phyloP scores from a whole-genome alignment of 106 monocot species.

The Cymbidium sinense region DNA sequence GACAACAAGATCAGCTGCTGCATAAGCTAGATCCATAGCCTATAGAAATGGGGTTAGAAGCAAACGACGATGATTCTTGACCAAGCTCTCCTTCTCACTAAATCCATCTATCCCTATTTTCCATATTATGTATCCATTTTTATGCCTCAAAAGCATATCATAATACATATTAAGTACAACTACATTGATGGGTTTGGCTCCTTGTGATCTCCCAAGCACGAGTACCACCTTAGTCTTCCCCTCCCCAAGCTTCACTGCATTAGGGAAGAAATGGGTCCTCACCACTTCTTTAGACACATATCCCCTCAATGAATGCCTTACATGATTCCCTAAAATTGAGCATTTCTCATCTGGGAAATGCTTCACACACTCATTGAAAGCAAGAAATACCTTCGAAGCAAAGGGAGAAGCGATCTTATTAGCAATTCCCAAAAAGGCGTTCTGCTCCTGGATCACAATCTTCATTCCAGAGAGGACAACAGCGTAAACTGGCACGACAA shows the following conservation, averaged over 20 bases:
- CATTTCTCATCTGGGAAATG: conserved; percentile 55
- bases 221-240: conserved; percentile 47
- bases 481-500: conserved; percentile 57
- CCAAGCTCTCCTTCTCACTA: conserved; percentile 72
- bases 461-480: conserved; percentile 38
- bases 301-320: conserved; percentile 37
- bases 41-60: conserved; percentile 68
- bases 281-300: conserved; percentile 52
- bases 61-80: conserved; percentile 46
- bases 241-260: conserved; percentile 8
- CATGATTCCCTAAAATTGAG: conserved; percentile 64
- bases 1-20: conserved; percentile 75
- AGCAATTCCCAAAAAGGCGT: conserved; percentile 45
- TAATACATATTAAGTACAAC: conserved; percentile 64
- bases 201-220: conserved; percentile 59
- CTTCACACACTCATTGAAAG: conserved; percentile 43
- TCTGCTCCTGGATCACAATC: conserved; percentile 77
- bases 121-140: conserved; percentile 75
- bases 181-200: conserved; percentile 45
- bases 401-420: conserved; percentile 37
- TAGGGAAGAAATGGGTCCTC: conserved; percentile 60
- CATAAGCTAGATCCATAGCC: conserved; percentile 74
- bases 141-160: conserved; percentile 49
- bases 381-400: conserved; percentile 56
- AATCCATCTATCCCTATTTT: conserved; percentile 61